Conservation (phyloP, 768 basidiomycete genomes). For the Pleurotus sapidus region DNA sequence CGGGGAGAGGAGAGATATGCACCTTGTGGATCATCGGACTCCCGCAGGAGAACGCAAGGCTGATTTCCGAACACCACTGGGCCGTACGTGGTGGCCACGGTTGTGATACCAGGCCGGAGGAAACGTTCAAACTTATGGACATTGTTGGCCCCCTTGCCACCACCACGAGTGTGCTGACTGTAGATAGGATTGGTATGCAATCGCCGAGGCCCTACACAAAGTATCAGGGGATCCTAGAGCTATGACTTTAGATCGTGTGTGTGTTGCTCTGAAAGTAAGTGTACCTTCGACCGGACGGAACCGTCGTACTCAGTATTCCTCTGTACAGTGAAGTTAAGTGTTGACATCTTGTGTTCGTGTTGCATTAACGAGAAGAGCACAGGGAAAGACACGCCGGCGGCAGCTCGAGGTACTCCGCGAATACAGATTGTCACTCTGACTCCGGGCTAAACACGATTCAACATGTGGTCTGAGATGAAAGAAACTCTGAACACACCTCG, state of each 20-base stretch:
- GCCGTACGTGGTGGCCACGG: conserved; percentile 85
- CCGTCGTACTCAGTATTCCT: conserved; percentile 92
- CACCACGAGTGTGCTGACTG: conserved; percentile 89
- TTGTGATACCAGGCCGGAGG: conserved; percentile 76
- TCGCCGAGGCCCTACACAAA: conserved; percentile 88
- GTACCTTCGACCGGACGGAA: conserved; percentile 88
- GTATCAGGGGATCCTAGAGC: conserved; percentile 75
- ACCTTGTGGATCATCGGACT: conserved; percentile 69
- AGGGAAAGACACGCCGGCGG: conserved; percentile 45
- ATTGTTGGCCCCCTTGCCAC: conserved; percentile 91
- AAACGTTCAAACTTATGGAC: conserved; percentile 96
- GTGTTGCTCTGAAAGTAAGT: neutral
- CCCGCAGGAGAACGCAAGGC: conserved; percentile 74
- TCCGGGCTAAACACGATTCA: conserved; percentile 55
- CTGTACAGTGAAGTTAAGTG: conserved; percentile 89
- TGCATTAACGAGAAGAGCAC: conserved; percentile 80
- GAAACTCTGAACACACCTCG: conserved; percentile 46
- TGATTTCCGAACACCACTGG: conserved; percentile 86
- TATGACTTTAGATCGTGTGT: neutral
- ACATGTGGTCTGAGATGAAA: neutral
- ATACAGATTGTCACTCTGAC: conserved; percentile 76
- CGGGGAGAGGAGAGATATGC: conserved; percentile 15
- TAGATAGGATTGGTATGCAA: conserved; percentile 84
- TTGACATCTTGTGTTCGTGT: conserved; percentile 95
- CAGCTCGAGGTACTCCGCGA: conserved; percentile 70